phyloP scores from a whole-genome alignment of 1,284 basidiomycete genomes.

The Ceratobasidium sp. region DNA sequence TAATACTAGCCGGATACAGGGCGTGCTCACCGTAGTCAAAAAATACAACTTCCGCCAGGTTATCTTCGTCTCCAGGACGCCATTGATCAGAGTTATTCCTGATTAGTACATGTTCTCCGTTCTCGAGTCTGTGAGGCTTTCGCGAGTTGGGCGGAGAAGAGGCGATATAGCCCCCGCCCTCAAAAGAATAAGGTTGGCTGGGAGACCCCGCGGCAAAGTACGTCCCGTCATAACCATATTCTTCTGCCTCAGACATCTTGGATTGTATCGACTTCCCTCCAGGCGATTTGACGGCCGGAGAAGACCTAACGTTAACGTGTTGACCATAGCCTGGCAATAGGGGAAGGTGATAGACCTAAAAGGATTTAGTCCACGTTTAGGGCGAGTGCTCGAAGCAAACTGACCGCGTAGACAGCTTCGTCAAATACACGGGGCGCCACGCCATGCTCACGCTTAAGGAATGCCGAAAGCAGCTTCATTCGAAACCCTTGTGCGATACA shows the following conservation, averaged over 20 bases:
- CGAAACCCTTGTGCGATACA: constrained; percentile 84
- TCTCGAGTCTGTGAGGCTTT: constrained; percentile 21
- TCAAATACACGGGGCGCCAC: constrained; percentile 89
- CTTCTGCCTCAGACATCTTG: constrained; percentile 85
- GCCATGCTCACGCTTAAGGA: constrained; percentile 92
- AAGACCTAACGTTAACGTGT: constrained; percentile 83
- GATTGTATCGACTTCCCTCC: constrained; percentile 67
- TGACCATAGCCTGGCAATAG: constrained; percentile 91
- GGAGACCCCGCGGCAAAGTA: constrained; percentile 64
- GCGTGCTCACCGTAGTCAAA: constrained; percentile 61
- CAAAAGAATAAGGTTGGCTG: constrained; percentile 44
- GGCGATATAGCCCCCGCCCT: constrained; percentile 63
- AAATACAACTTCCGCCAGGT: constrained; percentile 84
- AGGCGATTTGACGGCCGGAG: constrained; percentile 67
- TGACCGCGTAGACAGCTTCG: constrained; percentile 89
- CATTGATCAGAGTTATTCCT: constrained; percentile 45
- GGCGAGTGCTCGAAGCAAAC: constrained; percentile 46
- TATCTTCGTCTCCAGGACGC: constrained; percentile 51
- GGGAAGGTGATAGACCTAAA: constrained; percentile 88
- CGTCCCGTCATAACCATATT: constrained; percentile 85
- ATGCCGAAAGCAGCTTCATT: constrained; percentile 80
- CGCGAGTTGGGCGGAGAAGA: constrained; percentile 54
- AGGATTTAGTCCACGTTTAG: background rate
- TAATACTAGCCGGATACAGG: background rate
- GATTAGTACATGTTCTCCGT: constrained; percentile 3